Evolutionary conservation across 441 rosid genomes (phyloP), one percentile per base, ranked within the genome.

Genomic region (Populus hybrid): DNA sequence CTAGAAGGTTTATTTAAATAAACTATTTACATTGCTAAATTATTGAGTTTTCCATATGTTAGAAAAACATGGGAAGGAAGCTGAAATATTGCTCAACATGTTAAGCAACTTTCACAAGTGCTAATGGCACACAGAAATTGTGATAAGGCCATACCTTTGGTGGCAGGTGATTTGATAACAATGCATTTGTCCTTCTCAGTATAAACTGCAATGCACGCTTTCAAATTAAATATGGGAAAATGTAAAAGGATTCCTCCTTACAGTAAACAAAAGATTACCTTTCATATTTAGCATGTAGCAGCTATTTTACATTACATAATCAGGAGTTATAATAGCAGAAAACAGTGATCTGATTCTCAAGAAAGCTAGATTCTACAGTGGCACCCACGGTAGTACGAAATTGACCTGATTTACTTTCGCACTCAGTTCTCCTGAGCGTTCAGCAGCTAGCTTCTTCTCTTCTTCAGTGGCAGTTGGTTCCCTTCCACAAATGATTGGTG

Each of bases 91-190:
- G 77, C 21, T 8, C 57, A 65, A 64, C 59, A 66, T 18, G 32
- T 63, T 38, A 69, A 69, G 80, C 74, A 74, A 63, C 61, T 30
- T 50, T 59, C 80, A 59, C 71, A 76, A 63, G 11, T 53, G 75
- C 36, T 38, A 72, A 40, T 12, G 66, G 76, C 30, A 70, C 20
- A 18, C 8, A 30, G 23, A 73, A 35, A 65, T 64, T 82, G 64
- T 71, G 64, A 82, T 30, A 67, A 67, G 75, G 59, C 6, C 72
- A 82, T 82, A 96, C 99, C 97, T 96, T 96, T 74, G 99, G 99
- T 68, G 98, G 99, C 79, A 96, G 86, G 87, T 96, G 99, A 90
- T 96, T 94, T 78, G 99, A 96, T 77, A 96, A 85, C 85, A 96
- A 82, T 71, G 94, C 92, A 81, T 96, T 94, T 53, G 98, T 96